These are phyloP conservation scores for Sanguinoderma infundibulare DNA, from an alignment of 1,284 basidiomycete species.

Conservation along the genomic window DNA sequence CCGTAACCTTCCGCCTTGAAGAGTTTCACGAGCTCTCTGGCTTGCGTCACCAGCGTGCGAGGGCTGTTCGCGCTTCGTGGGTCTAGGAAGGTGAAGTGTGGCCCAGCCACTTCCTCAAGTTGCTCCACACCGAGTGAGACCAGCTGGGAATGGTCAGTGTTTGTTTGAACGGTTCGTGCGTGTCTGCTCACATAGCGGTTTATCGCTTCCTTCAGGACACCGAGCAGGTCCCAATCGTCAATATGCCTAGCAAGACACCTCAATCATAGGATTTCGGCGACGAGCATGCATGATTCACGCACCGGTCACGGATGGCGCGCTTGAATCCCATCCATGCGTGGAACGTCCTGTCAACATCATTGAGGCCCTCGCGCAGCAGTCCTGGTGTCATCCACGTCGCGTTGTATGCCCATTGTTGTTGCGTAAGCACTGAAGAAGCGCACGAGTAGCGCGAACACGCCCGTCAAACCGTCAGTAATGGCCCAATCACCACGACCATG, in stretches of 20 bases:
- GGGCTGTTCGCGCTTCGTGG: slow-evolving; percentile 42
- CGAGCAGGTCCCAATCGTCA: slow-evolving; percentile 14
- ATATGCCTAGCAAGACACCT: slow-evolving; percentile 6
- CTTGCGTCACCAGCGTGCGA: slow-evolving; percentile 45
- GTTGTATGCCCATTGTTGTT: slow-evolving; percentile 19
- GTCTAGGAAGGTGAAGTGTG: slow-evolving; percentile 58
- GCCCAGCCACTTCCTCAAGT: slow-evolving; percentile 46
- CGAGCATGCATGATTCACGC: not conserved
- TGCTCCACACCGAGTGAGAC: slow-evolving; percentile 52
- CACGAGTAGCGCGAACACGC: not conserved
- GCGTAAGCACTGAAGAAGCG: not conserved
- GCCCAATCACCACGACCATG: slow-evolving; percentile 7
- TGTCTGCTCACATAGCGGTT: slow-evolving; percentile 26
- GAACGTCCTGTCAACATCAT: slow-evolving; percentile 21
- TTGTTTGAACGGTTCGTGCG: not conserved
- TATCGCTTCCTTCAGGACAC: slow-evolving; percentile 17
- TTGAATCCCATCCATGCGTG: slow-evolving; percentile 27
- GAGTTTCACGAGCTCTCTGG: slow-evolving; percentile 41
- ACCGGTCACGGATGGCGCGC: slow-evolving; percentile 23
- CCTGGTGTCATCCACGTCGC: slow-evolving; percentile 27
- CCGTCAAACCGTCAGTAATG: slow-evolving; percentile 10
- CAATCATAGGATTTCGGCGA: not conserved
- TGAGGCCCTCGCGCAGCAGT: slow-evolving; percentile 20
- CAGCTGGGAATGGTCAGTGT: slow-evolving; percentile 40
- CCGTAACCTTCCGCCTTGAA: slow-evolving; percentile 47